Conservation (phyloP, 192 early-diverging fungal genomes). For the Coemansia sp. region DNA sequence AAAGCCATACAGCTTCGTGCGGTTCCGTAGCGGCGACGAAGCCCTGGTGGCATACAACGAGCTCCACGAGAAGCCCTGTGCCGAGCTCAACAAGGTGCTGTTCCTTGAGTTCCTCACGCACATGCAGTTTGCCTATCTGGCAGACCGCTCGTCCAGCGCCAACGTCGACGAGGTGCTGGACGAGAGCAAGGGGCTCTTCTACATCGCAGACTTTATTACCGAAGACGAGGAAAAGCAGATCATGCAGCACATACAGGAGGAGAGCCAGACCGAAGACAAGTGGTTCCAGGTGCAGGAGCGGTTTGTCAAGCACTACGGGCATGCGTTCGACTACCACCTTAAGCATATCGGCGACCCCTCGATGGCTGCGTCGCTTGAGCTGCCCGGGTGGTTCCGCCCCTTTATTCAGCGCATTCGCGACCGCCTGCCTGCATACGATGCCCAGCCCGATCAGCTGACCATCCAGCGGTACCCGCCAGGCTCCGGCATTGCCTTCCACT, state of each 20-base stretch:
- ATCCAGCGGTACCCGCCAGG: slow-evolving; percentile 57
- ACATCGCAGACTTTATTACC: slow-evolving; percentile 45
- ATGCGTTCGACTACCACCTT: slow-evolving; percentile 37
- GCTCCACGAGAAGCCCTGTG: slow-evolving; percentile 23
- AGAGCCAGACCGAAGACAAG: slow-evolving; percentile 14
- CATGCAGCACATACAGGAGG: slow-evolving; percentile 18
- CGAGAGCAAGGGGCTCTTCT: slow-evolving; percentile 19
- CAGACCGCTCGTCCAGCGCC: neutral
- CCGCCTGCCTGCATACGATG: slow-evolving; percentile 5
- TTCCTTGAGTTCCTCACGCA: slow-evolving; percentile 42
- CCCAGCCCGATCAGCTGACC: slow-evolving; percentile 54
- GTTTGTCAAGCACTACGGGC: slow-evolving; percentile 49
- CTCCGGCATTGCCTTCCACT: slow-evolving; percentile 56
- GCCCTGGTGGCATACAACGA: slow-evolving; percentile 24
- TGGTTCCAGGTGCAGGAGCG: slow-evolving; percentile 53
- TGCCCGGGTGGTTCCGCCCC: slow-evolving; percentile 21
- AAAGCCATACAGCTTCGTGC: slow-evolving; percentile 51
- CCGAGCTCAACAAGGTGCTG: slow-evolving; percentile 27
- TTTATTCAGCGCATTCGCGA: slow-evolving; percentile 17
- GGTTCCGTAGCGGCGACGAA: slow-evolving; percentile 20
- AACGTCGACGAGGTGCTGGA: slow-evolving; percentile 6
- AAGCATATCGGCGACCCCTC: slow-evolving; percentile 25
- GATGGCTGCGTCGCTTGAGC: slow-evolving; percentile 14
- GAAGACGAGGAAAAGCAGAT: slow-evolving; percentile 38
- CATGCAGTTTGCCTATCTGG: slow-evolving; percentile 9